phyloP scores from a whole-genome alignment of 1,139 yeast species.

The Schwanniomyces etchellsii region DNA sequence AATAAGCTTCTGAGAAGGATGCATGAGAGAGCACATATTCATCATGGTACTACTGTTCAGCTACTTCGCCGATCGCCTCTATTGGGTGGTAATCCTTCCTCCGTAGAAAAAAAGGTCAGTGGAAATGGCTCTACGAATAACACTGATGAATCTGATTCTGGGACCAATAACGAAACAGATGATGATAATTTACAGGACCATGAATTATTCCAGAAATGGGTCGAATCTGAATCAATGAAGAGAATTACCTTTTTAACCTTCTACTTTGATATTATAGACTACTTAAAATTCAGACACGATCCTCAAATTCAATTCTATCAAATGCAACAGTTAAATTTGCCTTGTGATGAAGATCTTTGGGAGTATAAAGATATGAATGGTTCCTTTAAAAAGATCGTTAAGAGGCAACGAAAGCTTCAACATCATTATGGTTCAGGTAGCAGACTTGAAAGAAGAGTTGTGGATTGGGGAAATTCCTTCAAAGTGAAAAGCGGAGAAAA shows the following conservation, averaged over 20 bases:
- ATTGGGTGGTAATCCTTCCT: constrained; percentile 55
- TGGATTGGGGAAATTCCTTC: too few species aligned
- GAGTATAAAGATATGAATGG: too few species aligned
- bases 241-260: constrained; percentile 27
- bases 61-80: constrained; percentile 63
- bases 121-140: too few species aligned
- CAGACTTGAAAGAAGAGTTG: too few species aligned
- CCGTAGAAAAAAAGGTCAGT: too few species aligned
- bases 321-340: constrained; percentile 23
- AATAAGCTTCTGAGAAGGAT: constrained; percentile 36
- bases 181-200: too few species aligned
- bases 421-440: too few species aligned
- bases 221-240: constrained; percentile 27
- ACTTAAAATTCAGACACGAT: constrained; percentile 29
- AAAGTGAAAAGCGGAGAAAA: constrained; percentile 6
- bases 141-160: constrained; percentile 42
- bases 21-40: constrained; percentile 68
- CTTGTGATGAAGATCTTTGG: constrained; percentile 29
- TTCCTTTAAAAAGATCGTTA: too few species aligned
- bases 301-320: constrained; percentile 22
- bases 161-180: constrained; percentile 49
- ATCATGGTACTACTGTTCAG: constrained; percentile 72
- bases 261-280: constrained; percentile 26
- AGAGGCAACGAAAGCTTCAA: too few species aligned
- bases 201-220: constrained; percentile 25